Base-by-base conservation (phyloP, 345 rosid species). In the Passiflora organensis region DNA sequence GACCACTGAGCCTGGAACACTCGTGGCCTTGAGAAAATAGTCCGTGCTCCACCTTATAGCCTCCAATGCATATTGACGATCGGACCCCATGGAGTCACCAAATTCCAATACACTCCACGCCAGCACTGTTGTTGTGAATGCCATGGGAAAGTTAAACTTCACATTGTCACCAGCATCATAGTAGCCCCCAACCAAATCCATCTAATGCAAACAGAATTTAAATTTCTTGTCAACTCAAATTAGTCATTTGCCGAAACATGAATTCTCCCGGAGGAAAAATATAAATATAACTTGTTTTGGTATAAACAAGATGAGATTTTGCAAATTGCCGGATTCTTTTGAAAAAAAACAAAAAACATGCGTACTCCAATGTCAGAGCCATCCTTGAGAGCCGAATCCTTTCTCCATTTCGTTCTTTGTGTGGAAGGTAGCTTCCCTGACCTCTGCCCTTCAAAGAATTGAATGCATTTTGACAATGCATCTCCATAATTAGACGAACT, bases 121-220 rank as follows among this genome's bases (percentile, higher is more conserved):
- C 25, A 59, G 18, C 43, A 59, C 10, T 4, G 71, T 66, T 13
- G 71, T 59, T 21, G 71, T 37, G 32, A 51, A 66, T 48, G 65
- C 65, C 71, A 66, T 66, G 21, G 71, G 71, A 32, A 67, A 60
- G 38, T 53, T 48, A 48, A 67, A 67, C 20, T 67, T 67, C 0
- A 67, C 43, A 12, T 67, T 67, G 64, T 65, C 70, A 5, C 70
- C 70, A 19, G 70, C 64, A 37, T 65, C 70, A 15, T 65, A 65
- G 64, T 67, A 67, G 11, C 65, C 71, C 6, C 71, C 71, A 18
- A 44, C 57, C 21, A 59, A 28, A 48, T 67, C 61, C 54, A 53
- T 22, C 65, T 59, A 15, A 41, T 28, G n/a, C n/a, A n/a, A n/a
- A n/a, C 34, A 28, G 34, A 28, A 8, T 28, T 28, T 3, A 28